Percentiles rank a stretch among this genome's conserved stretches.
phyloP scores from a whole-genome alignment of 495 filamentous ascomycete species.

The Neurospora sp. region DNA sequence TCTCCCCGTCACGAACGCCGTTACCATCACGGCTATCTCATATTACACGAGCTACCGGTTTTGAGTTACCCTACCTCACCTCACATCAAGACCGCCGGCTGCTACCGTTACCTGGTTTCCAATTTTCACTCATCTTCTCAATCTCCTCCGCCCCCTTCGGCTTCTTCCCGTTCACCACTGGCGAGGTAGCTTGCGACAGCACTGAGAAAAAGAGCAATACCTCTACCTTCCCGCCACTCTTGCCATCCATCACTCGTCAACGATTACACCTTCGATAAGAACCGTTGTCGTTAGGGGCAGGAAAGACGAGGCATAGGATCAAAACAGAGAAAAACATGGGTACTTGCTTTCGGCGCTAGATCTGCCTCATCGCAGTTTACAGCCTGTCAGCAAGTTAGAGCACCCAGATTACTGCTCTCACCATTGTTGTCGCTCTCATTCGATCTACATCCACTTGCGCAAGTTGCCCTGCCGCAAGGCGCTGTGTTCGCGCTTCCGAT shows the following conservation, averaged over 20 bases:
- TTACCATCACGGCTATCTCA: constrained; percentile 1
- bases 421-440: constrained; percentile 16
- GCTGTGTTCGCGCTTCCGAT: constrained; percentile 31
- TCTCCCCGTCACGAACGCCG: background rate
- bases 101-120: background rate
- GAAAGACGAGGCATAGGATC: background rate
- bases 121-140: background rate
- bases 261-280: constrained; percentile 31
- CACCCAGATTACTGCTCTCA: constrained; percentile 5
- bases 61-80: background rate
- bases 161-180: background rate
- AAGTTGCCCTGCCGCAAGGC: constrained; percentile 8
- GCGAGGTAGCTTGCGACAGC: background rate
- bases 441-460: background rate
- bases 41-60: background rate
- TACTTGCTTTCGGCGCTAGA: constrained; percentile 19
- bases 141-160: background rate
- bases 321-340: constrained; percentile 14
- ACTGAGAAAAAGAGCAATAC: background rate
- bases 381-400: constrained; percentile 12
- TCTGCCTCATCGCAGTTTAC: constrained; percentile 25
- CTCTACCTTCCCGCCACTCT: background rate
- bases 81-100: background rate
- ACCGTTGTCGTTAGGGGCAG: constrained; percentile 9
- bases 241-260: constrained; percentile 13